These are phyloP conservation scores for Microcera coccophila DNA, from an alignment of 2,329 filamentous ascomycete species.

Conservation along the genomic window DNA sequence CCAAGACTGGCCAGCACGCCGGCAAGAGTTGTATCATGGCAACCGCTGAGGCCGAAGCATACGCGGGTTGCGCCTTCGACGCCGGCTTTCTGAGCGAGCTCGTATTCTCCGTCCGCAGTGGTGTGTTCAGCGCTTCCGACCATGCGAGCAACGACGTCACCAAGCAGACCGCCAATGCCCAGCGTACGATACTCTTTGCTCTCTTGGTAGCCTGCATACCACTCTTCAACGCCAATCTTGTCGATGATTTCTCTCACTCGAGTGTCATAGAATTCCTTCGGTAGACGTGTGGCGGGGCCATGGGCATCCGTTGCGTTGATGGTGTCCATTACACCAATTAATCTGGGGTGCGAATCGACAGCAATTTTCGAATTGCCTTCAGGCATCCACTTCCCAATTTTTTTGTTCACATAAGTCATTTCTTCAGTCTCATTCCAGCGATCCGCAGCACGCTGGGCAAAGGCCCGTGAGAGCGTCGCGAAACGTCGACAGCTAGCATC, in stretches of 20 bases:
- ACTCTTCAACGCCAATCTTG: conserved; percentile 82
- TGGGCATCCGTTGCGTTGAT: conserved; percentile 87
- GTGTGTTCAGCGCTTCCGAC: conserved; percentile 58
- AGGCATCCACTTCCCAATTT: conserved; percentile 84
- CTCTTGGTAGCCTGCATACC: conserved; percentile 85
- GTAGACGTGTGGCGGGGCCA: conserved; percentile 67
- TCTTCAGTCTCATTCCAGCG: conserved; percentile 74
- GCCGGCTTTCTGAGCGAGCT: conserved; percentile 37
- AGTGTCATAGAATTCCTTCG: conserved; percentile 80
- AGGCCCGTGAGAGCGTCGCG: conserved; percentile 63
- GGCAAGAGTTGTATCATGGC: conserved; percentile 91
- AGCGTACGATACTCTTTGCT: conserved; percentile 82
- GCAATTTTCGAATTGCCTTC: conserved; percentile 62
- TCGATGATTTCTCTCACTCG: conserved; percentile 65
- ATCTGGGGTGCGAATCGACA: conserved; percentile 77
- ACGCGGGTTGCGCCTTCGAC: conserved; percentile 41
- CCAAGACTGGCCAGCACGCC: conserved; percentile 74
- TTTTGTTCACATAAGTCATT: conserved; percentile 75
- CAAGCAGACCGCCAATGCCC: conserved; percentile 80
- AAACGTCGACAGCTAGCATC: conserved; percentile 71
- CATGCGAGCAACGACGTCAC: conserved; percentile 77
- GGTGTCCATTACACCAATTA: conserved; percentile 91
- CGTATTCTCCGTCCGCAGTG: conserved; percentile 51
- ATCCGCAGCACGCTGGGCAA: conserved; percentile 66
- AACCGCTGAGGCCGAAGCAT: conserved; percentile 76